Conservation (phyloP, 306 rosid genomes). For the Fagus sylvatica region DNA sequence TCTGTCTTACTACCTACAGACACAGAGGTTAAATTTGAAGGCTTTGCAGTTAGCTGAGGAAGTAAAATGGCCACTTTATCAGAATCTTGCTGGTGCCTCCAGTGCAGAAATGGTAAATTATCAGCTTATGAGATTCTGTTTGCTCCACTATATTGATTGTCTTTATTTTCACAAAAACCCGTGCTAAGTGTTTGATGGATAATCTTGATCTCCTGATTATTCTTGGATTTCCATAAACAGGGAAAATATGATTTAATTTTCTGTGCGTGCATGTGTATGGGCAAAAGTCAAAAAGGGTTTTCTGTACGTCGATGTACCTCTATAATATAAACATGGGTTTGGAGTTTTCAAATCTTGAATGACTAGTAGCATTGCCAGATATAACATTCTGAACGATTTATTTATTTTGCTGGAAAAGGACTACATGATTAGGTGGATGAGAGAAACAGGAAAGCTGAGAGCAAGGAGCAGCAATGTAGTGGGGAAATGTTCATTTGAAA, state of each 20-base stretch:
- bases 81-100: slow-evolving; percentile 45
- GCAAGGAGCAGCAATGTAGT: background rate
- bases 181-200: background rate
- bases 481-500: background rate
- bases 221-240: background rate
- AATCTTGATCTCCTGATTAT: background rate
- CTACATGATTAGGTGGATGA: background rate
- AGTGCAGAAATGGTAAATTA: slow-evolving; percentile 48
- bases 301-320: background rate
- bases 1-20: slow-evolving; percentile 46
- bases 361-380: background rate
- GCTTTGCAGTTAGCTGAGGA: slow-evolving; percentile 62
- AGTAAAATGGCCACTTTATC: slow-evolving; percentile 73
- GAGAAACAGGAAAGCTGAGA: background rate
- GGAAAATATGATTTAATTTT: background rate
- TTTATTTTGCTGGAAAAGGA: background rate
- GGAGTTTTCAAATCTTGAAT: background rate
- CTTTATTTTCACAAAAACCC: background rate
- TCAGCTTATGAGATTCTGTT: slow-evolving; percentile 9
- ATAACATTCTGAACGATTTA: background rate
- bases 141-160: slow-evolving; percentile 14
- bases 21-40: slow-evolving; percentile 64
- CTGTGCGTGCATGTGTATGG: background rate
- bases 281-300: background rate
- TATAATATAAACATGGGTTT: background rate